Conservation (phyloP, 371 early-diverging fungal genomes). For the Mortierella sp. region DNA sequence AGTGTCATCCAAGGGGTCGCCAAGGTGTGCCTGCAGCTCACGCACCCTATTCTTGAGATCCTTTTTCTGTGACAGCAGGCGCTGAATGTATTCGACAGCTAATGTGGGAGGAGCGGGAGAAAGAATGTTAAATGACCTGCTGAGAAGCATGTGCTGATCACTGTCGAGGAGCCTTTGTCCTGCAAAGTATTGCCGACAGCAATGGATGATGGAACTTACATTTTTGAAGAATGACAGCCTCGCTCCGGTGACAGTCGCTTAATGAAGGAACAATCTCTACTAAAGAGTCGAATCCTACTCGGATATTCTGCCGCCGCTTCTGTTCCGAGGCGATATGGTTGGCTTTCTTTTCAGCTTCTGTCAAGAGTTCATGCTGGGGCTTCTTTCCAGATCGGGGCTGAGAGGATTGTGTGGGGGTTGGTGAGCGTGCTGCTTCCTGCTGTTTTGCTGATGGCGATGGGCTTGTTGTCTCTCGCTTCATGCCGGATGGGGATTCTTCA, state of each 20-base stretch:
- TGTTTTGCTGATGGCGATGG: conserved; percentile 20
- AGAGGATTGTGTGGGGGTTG: conserved; percentile 3
- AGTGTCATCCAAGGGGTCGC: conserved; percentile 37
- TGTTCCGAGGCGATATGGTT: conserved; percentile 94
- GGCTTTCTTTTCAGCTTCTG: conserved; percentile 87
- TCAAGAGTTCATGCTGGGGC: conserved; percentile 75
- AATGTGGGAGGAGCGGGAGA: not conserved
- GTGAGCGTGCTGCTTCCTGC: conserved; percentile 13
- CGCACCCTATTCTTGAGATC: conserved; percentile 48
- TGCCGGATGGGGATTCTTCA: no score
- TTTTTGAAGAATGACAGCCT: conserved; percentile 69
- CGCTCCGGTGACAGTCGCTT: conserved; percentile 67
- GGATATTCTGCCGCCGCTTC: conserved; percentile 87
- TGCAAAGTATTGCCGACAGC: no score
- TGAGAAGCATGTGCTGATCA: not conserved
- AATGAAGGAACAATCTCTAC: conserved; percentile 83
- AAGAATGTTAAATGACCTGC: not conserved
- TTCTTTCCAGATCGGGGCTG: conserved; percentile 20
- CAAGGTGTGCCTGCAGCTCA: conserved; percentile 33
- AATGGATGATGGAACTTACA: conserved; percentile 57
- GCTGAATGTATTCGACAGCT: conserved; percentile 53
- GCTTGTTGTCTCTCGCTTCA: conserved; percentile 10
- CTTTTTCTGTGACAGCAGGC: conserved; percentile 35
- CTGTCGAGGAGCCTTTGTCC: no score
- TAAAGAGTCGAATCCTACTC: conserved; percentile 83